Evolutionary conservation across 768 basidiomycete species (phyloP).

Genomic region (Pluteus cervinus): DNA sequence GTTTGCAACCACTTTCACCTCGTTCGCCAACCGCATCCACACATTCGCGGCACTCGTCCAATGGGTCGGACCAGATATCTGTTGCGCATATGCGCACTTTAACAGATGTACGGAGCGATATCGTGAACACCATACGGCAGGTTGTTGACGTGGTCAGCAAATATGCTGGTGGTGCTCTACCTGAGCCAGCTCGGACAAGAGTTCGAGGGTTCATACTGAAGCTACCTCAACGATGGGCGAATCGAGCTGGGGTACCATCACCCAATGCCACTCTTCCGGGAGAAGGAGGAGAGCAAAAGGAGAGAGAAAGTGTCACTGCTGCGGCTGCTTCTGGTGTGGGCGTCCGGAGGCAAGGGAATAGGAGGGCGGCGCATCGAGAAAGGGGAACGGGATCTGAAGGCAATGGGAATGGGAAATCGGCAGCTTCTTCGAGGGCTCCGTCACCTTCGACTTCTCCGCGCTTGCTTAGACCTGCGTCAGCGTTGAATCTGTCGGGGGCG

Average conservation of each 20-base stretch:
- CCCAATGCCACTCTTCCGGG: neutral
- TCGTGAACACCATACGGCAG: conserved; percentile 85
- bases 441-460: conserved; percentile 14
- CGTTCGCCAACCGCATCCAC: conserved; percentile 20
- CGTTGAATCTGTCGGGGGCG: conserved; percentile 7
- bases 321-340: conserved; percentile 27
- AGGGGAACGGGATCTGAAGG: conserved; percentile 27
- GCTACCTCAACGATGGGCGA: conserved; percentile 79
- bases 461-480: conserved; percentile 7
- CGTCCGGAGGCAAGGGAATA: conserved; percentile 22
- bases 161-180: conserved; percentile 82
- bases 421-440: conserved; percentile 22
- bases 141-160: conserved; percentile 84
- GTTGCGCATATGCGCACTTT: conserved; percentile 61
- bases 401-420: conserved; percentile 15
- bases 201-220: conserved; percentile 75
- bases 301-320: conserved; percentile 26
- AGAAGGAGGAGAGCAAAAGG: conserved; percentile 17
- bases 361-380: conserved; percentile 30
- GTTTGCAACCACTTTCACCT: conserved; percentile 48
- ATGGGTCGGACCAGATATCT: conserved; percentile 23
- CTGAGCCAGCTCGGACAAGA: conserved; percentile 71
- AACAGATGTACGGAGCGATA: conserved; percentile 66
- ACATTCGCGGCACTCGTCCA: conserved; percentile 9
- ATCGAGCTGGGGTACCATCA: conserved; percentile 24